Conservation (phyloP, 805 yeast species). For the Saccharomycopsis schoenii region DNA sequence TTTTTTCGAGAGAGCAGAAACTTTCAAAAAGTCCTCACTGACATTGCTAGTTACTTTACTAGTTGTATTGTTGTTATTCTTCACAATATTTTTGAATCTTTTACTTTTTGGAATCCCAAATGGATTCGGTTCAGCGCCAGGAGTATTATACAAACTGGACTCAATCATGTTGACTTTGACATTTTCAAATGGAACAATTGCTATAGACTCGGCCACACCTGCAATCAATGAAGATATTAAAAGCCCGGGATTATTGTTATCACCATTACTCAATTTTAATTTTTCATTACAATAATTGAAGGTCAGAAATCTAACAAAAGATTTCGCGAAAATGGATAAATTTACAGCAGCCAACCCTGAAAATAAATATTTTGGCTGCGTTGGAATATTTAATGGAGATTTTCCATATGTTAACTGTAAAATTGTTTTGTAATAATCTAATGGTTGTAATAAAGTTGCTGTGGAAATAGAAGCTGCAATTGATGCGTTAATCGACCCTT, state of each 20-base stretch:
- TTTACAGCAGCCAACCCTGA: constrained; percentile 71
- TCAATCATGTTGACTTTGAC: constrained; percentile 75
- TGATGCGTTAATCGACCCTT: constrained; percentile 7
- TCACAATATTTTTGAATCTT: not conserved
- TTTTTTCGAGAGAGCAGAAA: constrained; percentile 22
- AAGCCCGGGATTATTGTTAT: constrained; percentile 59
- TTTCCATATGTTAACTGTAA: constrained; percentile 13
- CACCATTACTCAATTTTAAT: constrained; percentile 45
- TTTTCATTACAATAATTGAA: constrained; percentile 61
- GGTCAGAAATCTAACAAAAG: constrained; percentile 60
- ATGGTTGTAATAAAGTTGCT: constrained; percentile 14
- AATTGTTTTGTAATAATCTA: constrained; percentile 16
- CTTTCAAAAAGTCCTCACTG: constrained; percentile 16
- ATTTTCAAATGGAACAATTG: constrained; percentile 87
- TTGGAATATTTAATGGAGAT: constrained; percentile 4
- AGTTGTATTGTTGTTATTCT: constrained; percentile 15
- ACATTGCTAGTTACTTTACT: not conserved
- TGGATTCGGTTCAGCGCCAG: constrained; percentile 21
- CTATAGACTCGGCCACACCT: constrained; percentile 70
- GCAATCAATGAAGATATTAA: constrained; percentile 53
- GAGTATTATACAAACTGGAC: constrained; percentile 35
- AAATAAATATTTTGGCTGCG: constrained; percentile 28
- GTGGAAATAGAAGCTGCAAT: constrained; percentile 15
- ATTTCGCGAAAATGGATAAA: constrained; percentile 63
- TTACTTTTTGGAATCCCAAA: constrained; percentile 19